Evolutionary conservation across 116 monocot genomes (phyloP).

Genomic region (Dioscorea cayenensis): DNA sequence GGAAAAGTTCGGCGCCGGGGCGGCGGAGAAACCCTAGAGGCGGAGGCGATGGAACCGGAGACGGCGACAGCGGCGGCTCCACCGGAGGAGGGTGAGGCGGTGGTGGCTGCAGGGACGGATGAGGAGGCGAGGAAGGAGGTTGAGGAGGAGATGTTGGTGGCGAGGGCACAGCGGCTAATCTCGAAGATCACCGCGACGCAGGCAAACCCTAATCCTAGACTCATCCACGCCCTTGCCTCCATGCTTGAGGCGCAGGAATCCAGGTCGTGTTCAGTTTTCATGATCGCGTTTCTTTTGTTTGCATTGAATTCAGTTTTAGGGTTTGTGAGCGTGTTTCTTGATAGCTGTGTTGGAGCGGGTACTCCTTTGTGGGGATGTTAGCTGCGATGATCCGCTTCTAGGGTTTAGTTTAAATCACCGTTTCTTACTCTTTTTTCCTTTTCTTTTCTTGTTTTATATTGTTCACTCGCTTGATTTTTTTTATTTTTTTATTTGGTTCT

Average conservation of each 20-base stretch:
- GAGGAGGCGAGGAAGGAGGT: constrained; percentile 12
- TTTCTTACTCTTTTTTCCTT: background rate
- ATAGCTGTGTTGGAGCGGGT: too few species aligned
- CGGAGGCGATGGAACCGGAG: constrained; percentile 8
- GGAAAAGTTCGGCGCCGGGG: constrained; percentile 11
- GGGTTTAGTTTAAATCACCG: background rate
- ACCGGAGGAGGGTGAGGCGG: constrained; percentile 4
- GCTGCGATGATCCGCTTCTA: background rate
- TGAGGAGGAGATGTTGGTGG: constrained; percentile 49
- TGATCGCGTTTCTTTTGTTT: background rate
- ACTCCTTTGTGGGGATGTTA: too few species aligned
- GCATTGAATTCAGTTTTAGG: background rate
- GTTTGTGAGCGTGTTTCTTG: too few species aligned
- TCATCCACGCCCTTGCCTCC: constrained; percentile 80
- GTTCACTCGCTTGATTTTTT: too few species aligned
- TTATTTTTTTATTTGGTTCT: too few species aligned
- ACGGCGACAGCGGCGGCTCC: constrained; percentile 9
- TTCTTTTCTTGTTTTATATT: background rate
- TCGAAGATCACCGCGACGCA: constrained; percentile 46
- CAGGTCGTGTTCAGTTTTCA: constrained; percentile 29
- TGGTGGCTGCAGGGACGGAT: constrained; percentile 11
- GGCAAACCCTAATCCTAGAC: constrained; percentile 74
- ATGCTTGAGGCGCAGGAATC: constrained; percentile 74
- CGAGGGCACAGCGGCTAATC: constrained; percentile 65
- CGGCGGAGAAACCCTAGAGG: constrained; percentile 2